Evolutionary conservation across 2,329 filamentous ascomycete species (phyloP).

Genomic region (Talaromyces sp.): DNA sequence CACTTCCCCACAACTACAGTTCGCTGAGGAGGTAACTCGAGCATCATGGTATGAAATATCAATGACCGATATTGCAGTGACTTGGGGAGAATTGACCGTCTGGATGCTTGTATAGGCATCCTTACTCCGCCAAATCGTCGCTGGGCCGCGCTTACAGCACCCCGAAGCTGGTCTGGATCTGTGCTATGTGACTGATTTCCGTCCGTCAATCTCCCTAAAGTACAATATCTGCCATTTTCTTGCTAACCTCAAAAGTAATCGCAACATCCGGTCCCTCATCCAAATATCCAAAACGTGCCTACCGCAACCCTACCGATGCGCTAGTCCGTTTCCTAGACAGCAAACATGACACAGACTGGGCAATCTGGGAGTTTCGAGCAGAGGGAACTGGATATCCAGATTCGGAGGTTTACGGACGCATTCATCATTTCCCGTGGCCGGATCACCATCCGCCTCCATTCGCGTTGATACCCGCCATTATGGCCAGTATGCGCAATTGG

Average conservation of each 20-base stretch:
- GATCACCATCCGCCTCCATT: slow-evolving; percentile 98
- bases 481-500: slow-evolving; percentile 93
- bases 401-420: slow-evolving; percentile 75
- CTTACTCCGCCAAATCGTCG: slow-evolving; percentile 84
- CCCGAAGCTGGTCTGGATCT: slow-evolving; percentile 85
- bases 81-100: neutral
- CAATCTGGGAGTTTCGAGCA: slow-evolving; percentile 96
- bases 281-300: slow-evolving; percentile 85
- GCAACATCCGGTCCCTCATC: slow-evolving; percentile 82
- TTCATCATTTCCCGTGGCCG: slow-evolving; percentile 92
- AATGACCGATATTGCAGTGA: too few relatives aligned
- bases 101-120: slow-evolving; percentile 52
- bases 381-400: slow-evolving; percentile 97
- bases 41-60: slow-evolving; percentile 6
- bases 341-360: slow-evolving; percentile 80
- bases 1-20: neutral
- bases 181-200: slow-evolving; percentile 88
- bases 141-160: slow-evolving; percentile 77
- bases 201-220: slow-evolving; percentile 26
- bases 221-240: neutral
- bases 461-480: slow-evolving; percentile 76
- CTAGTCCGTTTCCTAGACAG: slow-evolving; percentile 83
- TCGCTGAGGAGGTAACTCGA: neutral
- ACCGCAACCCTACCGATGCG: slow-evolving; percentile 85
- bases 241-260: slow-evolving; percentile 45